Percentiles rank a stretch among this genome's conserved stretches.
phyloP scores from a whole-genome alignment of 1,284 basidiomycete genomes.

The Erythrobasidium hasegawianum region DNA sequence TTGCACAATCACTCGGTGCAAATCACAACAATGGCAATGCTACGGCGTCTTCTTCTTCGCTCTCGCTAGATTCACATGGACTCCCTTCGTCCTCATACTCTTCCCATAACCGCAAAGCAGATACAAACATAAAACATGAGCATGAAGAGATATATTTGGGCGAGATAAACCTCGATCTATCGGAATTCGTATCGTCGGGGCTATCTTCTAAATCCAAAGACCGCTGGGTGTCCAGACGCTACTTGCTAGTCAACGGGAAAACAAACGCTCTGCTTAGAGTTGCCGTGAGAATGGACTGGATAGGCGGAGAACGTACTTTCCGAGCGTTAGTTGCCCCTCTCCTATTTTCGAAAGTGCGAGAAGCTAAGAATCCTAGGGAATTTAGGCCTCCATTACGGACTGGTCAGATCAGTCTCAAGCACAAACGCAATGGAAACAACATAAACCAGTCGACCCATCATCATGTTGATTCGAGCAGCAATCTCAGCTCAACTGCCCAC shows the following conservation, averaged over 20 bases:
- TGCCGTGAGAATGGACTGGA: constrained; percentile 42
- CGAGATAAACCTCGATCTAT: constrained; percentile 41
- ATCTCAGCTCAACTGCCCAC: background rate
- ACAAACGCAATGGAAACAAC: constrained; percentile 9
- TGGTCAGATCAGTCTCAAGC: constrained; percentile 18
- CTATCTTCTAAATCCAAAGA: background rate
- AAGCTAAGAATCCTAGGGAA: background rate
- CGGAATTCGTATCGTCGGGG: constrained; percentile 39
- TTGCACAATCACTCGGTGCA: too few relatives aligned
- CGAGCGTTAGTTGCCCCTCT: constrained; percentile 36
- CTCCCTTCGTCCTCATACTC: background rate
- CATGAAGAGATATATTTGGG: constrained; percentile 40
- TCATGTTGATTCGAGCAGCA: constrained; percentile 3
- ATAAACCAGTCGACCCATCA: constrained; percentile 1
- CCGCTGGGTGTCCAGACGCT: constrained; percentile 35
- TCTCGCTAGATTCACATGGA: too few relatives aligned
- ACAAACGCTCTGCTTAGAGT: constrained; percentile 43
- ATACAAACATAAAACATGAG: constrained; percentile 35
- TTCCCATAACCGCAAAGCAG: background rate
- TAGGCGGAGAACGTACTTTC: constrained; percentile 40
- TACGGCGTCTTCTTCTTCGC: background rate
- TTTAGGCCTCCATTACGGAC: constrained; percentile 19
- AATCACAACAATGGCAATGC: constrained; percentile 15
- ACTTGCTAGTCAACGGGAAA: constrained; percentile 42
- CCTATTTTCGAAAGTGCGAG: background rate